These are phyloP conservation scores for Skeletonema tropicum DNA, from an alignment of 108 stramenopile genomes.

Conservation along the genomic window DNA sequence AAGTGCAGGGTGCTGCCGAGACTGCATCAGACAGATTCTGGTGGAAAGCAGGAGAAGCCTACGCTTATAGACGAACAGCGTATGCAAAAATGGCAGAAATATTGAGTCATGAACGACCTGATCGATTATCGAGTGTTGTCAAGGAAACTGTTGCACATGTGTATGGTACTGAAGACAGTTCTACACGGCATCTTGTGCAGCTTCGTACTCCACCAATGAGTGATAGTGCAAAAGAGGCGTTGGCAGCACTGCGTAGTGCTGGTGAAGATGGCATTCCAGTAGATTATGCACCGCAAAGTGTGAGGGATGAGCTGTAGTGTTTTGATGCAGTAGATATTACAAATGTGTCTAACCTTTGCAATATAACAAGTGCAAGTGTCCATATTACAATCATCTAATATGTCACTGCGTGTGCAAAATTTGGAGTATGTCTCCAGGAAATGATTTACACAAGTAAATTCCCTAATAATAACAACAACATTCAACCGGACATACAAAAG, in stretches of 20 bases:
- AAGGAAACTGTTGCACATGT: constrained; percentile 50
- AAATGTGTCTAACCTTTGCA: neutral
- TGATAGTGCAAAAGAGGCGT: constrained; percentile 49
- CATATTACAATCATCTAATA: too few species aligned
- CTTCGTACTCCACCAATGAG: constrained; percentile 66
- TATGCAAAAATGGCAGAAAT: constrained; percentile 69
- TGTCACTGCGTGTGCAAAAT: neutral
- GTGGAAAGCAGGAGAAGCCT: constrained; percentile 80
- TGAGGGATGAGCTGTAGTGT: neutral
- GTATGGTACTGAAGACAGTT: constrained; percentile 51
- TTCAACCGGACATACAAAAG: too few species aligned
- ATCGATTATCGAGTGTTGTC: constrained; percentile 38
- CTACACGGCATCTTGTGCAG: constrained; percentile 68
- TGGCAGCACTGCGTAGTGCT: constrained; percentile 57
- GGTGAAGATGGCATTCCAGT: constrained; percentile 55
- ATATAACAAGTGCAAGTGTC: neutral
- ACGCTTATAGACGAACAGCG: constrained; percentile 68
- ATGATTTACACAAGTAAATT: neutral
- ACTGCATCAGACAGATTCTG: constrained; percentile 52
- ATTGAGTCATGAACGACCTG: constrained; percentile 50
- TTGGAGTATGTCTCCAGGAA: neutral
- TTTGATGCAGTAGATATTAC: neutral
- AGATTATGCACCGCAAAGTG: constrained; percentile 54
- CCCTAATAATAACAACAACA: too few species aligned
- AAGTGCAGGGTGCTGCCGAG: constrained; percentile 74